These are phyloP conservation scores for Naganishia sp. DNA, from an alignment of 1,284 basidiomycete species.

Conservation along the genomic window DNA sequence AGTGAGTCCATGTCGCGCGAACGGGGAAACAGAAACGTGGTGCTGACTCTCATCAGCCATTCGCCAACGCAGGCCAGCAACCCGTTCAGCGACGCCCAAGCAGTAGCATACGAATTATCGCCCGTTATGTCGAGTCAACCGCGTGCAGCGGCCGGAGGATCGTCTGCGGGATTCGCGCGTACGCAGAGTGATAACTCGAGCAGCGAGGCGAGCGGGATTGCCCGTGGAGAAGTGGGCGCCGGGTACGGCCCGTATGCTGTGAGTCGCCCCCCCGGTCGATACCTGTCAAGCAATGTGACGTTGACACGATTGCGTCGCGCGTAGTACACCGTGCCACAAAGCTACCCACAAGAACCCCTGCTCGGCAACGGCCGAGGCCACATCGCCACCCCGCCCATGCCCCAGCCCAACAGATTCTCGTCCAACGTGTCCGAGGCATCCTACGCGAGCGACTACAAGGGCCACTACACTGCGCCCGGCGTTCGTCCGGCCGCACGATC, in stretches of 20 bases:
- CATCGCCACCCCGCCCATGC: slow-evolving; percentile 19
- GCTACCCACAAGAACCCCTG: slow-evolving; percentile 17
- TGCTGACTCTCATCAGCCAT: slow-evolving; percentile 1
- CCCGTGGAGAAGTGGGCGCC: slow-evolving; percentile 31
- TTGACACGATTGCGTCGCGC: neutral
- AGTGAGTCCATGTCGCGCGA: slow-evolving; percentile 1
- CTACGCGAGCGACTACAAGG: slow-evolving; percentile 30
- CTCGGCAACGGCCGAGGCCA: slow-evolving; percentile 16
- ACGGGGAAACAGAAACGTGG: neutral
- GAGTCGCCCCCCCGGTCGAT: neutral
- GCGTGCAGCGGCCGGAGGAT: neutral
- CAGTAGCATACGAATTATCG: neutral
- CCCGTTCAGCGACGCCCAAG: slow-evolving; percentile 19
- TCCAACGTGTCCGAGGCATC: slow-evolving; percentile 32
- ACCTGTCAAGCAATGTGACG: neutral
- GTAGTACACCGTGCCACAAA: slow-evolving; percentile 31
- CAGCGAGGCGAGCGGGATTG: slow-evolving; percentile 30
- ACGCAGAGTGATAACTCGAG: slow-evolving; percentile 28
- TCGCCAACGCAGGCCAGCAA: slow-evolving; percentile 17
- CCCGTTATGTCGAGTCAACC: slow-evolving; percentile 13
- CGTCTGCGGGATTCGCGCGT: slow-evolving; percentile 1
- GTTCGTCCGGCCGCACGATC: slow-evolving; percentile 4
- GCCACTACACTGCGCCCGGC: slow-evolving; percentile 22
- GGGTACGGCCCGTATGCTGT: slow-evolving; percentile 35
- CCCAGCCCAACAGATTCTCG: slow-evolving; percentile 28